phyloP scores from a whole-genome alignment of 176 grass and related monocot genomes.

The Poa pratensis region DNA sequence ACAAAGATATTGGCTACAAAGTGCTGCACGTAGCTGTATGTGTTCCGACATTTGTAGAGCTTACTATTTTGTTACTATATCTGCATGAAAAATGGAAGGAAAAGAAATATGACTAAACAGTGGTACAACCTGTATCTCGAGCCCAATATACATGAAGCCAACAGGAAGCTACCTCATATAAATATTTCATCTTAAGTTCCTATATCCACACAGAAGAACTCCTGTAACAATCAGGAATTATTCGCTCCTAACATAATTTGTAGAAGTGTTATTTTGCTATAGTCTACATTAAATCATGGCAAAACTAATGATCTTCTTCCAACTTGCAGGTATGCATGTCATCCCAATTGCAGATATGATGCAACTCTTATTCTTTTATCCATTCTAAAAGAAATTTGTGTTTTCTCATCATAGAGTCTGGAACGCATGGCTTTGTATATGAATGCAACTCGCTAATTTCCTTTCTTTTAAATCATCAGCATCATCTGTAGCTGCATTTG shows the following conservation, averaged over 20 bases:
- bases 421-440: neutral
- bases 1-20: neutral
- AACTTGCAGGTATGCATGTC: neutral
- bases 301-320: slow-evolving; percentile 1
- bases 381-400: neutral
- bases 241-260: neutral
- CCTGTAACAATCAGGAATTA: neutral
- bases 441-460: neutral
- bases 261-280: neutral
- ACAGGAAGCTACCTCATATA: neutral
- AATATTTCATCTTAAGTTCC: neutral
- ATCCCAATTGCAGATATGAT: neutral
- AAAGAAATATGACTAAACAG: neutral
- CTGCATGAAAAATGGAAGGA: too few species aligned
- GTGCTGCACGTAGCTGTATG: neutral
- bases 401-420: neutral
- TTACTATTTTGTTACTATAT: neutral
- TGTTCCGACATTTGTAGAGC: neutral
- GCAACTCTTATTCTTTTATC: neutral
- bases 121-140: neutral
- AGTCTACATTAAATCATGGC: neutral
- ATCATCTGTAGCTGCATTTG: neutral
- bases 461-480: neutral
- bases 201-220: neutral
- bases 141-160: neutral